Evolutionary conservation across 441 rosid species (phyloP).

Genomic region (Biscutella laevigata): DNA sequence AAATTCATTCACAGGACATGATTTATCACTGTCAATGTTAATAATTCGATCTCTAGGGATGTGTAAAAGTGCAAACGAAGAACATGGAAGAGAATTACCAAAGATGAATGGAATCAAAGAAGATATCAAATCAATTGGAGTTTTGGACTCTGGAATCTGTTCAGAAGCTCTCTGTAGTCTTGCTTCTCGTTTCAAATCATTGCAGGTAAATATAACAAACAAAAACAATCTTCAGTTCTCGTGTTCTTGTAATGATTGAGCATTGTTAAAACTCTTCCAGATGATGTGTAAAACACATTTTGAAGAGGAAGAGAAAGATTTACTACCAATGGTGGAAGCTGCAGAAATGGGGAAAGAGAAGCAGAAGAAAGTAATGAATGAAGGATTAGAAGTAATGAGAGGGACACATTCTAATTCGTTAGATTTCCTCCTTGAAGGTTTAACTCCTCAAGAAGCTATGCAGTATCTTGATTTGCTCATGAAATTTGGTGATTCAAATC

Average conservation of each 20-base stretch:
- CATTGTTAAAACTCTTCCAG: slow-evolving; percentile 16
- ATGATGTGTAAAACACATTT: slow-evolving; percentile 46
- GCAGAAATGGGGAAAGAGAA: slow-evolving; percentile 46
- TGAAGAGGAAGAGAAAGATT: slow-evolving; percentile 49
- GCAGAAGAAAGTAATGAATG: slow-evolving; percentile 29
- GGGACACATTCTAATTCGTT: slow-evolving; percentile 45
- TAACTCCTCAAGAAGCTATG: slow-evolving; percentile 55
- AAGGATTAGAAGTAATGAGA: slow-evolving; percentile 46
- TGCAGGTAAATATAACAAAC: slow-evolving; percentile 30
- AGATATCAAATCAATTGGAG: slow-evolving; percentile 54
- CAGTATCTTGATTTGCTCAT: slow-evolving; percentile 49
- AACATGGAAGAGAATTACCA: slow-evolving; percentile 65
- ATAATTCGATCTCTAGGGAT: slow-evolving; percentile 26
- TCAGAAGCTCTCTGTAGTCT: slow-evolving; percentile 47
- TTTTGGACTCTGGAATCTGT: slow-evolving; percentile 37
- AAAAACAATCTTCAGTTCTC: not conserved
- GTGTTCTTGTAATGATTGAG: slow-evolving; percentile 6
- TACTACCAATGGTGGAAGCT: slow-evolving; percentile 53
- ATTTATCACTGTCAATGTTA: not conserved
- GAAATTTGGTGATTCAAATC: slow-evolving; percentile 31
- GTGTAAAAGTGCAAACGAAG: slow-evolving; percentile 49
- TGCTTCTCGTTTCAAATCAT: slow-evolving; percentile 42
- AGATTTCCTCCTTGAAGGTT: slow-evolving; percentile 48
- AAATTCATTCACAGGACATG: not conserved
- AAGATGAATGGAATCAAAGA: slow-evolving; percentile 71